Evolutionary conservation across 2,329 filamentous ascomycete species (phyloP).

Genomic region (Xylaria sp.): DNA sequence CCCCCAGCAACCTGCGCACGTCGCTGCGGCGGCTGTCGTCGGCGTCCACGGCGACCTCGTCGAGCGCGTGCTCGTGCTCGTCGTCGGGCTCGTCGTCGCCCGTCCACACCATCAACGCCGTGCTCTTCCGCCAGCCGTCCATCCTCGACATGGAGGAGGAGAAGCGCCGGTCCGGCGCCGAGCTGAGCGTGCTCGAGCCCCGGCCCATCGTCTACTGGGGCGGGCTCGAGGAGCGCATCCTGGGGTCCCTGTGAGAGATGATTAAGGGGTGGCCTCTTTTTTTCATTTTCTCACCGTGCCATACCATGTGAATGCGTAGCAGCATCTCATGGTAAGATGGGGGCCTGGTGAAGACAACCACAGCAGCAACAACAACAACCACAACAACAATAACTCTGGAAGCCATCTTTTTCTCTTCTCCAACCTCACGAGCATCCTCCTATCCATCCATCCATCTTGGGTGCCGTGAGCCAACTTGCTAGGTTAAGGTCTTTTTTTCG

Average conservation of each 20-base stretch:
- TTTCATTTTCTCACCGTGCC: neutral
- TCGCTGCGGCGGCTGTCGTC: conserved; percentile 64
- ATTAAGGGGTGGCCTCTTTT: conserved; percentile 13
- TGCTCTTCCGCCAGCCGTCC: conserved; percentile 67
- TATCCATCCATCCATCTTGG: neutral
- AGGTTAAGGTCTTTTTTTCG: neutral
- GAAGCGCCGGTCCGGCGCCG: conserved; percentile 61
- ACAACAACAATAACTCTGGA: neutral
- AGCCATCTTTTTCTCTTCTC: neutral
- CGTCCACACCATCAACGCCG: conserved; percentile 65
- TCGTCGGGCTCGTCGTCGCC: conserved; percentile 52
- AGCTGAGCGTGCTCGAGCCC: conserved; percentile 68
- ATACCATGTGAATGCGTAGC: neutral
- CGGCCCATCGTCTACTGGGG: conserved; percentile 72
- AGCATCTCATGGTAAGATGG: neutral
- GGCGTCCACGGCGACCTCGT: conserved; percentile 54
- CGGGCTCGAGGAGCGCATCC: conserved; percentile 67
- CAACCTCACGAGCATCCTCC: neutral
- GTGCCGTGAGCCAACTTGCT: neutral
- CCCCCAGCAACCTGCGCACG: conserved; percentile 59
- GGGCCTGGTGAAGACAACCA: too few species aligned
- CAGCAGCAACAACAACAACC: too few species aligned
- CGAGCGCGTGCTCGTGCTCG: conserved; percentile 51
- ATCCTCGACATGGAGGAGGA: conserved; percentile 68
- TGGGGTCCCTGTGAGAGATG: conserved; percentile 58